phyloP scores from a whole-genome alignment of 2,329 filamentous ascomycete genomes.

The Aspergillus sp. region DNA sequence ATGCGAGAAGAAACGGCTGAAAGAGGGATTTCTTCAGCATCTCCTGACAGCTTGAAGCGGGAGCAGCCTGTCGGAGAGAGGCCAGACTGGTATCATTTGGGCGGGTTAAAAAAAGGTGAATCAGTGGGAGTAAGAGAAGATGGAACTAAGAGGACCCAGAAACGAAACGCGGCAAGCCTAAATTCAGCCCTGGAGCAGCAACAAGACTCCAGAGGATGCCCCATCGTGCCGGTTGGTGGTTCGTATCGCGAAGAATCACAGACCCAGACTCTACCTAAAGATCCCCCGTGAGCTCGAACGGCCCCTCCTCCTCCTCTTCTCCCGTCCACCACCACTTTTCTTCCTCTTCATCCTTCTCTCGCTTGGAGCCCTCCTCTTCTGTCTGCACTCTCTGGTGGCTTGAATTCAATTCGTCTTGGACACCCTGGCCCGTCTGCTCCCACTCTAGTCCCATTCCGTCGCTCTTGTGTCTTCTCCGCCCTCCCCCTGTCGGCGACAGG shows the following conservation, averaged over 20 bases:
- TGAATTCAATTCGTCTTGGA: neutral
- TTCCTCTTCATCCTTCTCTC: slow-evolving; percentile 13
- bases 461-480: slow-evolving; percentile 6
- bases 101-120: neutral
- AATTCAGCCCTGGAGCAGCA: neutral
- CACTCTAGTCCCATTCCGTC: slow-evolving; percentile 4
- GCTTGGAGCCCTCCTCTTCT: neutral
- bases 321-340: neutral
- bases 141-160: slow-evolving; percentile 1
- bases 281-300: neutral
- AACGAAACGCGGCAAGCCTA: slow-evolving; percentile 1
- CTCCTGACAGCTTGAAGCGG: neutral
- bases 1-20: neutral
- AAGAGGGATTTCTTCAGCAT: neutral
- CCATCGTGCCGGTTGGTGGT: neutral
- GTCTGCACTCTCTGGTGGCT: slow-evolving; percentile 14
- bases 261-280: neutral
- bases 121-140: neutral
- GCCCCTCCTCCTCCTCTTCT: neutral
- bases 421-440: neutral
- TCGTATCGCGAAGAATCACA: slow-evolving; percentile 15
- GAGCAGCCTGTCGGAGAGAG: neutral
- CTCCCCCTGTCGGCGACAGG: slow-evolving; percentile 16
- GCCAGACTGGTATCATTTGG: neutral
- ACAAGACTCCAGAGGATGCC: neutral